Percentiles rank a stretch among this genome's conserved stretches.
These are phyloP conservation scores for Rosellinia necatrix DNA, from an alignment of 2,329 filamentous ascomycete genomes.

Conservation along the genomic window DNA sequence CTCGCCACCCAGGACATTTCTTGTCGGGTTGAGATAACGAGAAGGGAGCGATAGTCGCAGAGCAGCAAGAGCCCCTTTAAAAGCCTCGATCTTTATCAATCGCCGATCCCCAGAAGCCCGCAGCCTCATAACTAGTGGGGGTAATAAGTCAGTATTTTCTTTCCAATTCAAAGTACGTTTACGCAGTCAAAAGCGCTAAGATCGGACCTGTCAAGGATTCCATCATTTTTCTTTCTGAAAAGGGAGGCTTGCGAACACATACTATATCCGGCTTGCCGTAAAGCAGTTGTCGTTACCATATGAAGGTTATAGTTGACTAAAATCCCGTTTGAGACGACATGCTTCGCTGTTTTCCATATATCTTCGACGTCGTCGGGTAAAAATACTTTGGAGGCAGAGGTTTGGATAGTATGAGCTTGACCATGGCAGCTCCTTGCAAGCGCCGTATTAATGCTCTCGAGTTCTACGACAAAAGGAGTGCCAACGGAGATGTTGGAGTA, in stretches of 20 bases:
- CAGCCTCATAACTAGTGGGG: slow-evolving; percentile 24
- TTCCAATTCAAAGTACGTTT: background rate
- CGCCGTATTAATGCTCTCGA: slow-evolving; percentile 39
- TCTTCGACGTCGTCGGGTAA: slow-evolving; percentile 34
- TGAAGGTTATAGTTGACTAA: slow-evolving; percentile 36
- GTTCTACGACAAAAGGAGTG: slow-evolving; percentile 37
- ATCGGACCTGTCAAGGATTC: background rate
- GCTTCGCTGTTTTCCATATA: slow-evolving; percentile 33
- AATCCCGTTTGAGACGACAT: slow-evolving; percentile 26
- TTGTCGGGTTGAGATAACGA: slow-evolving; percentile 39
- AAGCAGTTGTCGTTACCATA: slow-evolving; percentile 36
- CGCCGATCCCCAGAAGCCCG: slow-evolving; percentile 28
- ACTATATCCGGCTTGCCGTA: slow-evolving; percentile 35
- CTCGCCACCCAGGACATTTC: slow-evolving; percentile 40
- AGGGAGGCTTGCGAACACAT: slow-evolving; percentile 14
- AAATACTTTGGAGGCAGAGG: slow-evolving; percentile 27
- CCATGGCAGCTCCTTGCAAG: slow-evolving; percentile 28
- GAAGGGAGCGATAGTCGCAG: slow-evolving; percentile 39
- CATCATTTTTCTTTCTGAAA: too few relatives aligned
- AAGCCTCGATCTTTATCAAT: slow-evolving; percentile 16
- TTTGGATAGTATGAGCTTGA: slow-evolving; percentile 5
- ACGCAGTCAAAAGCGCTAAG: background rate
- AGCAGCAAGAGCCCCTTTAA: slow-evolving; percentile 32
- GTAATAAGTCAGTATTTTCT: background rate
- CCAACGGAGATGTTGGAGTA: slow-evolving; percentile 43